Conservation (phyloP, 345 rosid genomes). For the Aegle marmelos region DNA sequence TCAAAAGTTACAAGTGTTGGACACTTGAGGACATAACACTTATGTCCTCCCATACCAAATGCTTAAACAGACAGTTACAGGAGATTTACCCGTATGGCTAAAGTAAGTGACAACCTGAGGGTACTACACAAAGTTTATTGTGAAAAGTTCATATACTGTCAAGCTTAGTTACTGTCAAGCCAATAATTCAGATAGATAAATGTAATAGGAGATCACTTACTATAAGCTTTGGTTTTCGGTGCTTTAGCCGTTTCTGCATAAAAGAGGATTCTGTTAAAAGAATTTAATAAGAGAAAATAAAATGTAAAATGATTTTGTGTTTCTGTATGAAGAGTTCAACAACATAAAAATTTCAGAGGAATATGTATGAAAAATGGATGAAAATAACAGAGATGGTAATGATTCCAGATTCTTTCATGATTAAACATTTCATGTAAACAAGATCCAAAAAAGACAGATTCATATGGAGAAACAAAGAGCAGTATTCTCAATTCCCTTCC, state of each 20-base stretch:
- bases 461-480: neutral
- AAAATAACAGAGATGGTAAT: neutral
- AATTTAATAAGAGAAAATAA: neutral
- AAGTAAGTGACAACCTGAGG: neutral
- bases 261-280: constrained; percentile 10
- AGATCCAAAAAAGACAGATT: neutral
- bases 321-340: neutral
- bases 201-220: constrained; percentile 42
- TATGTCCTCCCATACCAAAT: neutral
- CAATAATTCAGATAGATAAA: neutral
- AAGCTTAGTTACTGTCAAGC: neutral
- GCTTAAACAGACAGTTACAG: neutral
- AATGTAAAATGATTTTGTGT: neutral
- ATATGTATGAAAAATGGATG: neutral
- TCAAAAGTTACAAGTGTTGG: neutral
- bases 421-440: neutral
- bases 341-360: neutral
- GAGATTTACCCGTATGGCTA: neutral
- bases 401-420: neutral
- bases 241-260: constrained; percentile 82
- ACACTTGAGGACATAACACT: neutral
- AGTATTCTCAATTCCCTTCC: neutral
- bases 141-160: neutral
- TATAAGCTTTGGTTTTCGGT: constrained; percentile 63
- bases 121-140: neutral